A percentile compares a stretch with the other conserved stretches of the same genome.
phyloP scores from a whole-genome alignment of 2,329 filamentous ascomycete species.

The Penicillium fuscoglaucum region DNA sequence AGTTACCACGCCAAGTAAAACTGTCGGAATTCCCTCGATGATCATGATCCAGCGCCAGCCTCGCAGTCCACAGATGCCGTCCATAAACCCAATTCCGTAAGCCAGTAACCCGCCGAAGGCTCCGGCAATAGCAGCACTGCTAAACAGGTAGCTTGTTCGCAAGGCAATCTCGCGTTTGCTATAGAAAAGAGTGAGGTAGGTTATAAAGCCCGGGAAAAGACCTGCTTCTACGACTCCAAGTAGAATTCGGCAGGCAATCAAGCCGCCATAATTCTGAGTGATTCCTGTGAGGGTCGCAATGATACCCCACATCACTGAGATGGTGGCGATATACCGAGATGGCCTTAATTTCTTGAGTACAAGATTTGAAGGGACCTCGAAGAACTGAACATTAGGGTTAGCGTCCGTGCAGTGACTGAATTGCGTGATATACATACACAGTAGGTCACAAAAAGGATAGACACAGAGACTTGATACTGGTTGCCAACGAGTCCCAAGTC shows the following conservation, averaged over 20 bases:
- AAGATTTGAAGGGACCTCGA: slow-evolving; percentile 66
- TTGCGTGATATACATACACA: slow-evolving; percentile 40
- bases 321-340: slow-evolving; percentile 54
- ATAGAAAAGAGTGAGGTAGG: slow-evolving; percentile 75
- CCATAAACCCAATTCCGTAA: slow-evolving; percentile 72
- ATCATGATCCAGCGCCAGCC: slow-evolving; percentile 74
- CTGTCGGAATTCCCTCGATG: slow-evolving; percentile 57
- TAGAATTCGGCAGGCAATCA: slow-evolving; percentile 68
- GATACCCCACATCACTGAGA: slow-evolving; percentile 62
- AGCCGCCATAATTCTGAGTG: slow-evolving; percentile 62
- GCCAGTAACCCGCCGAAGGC: slow-evolving; percentile 72
- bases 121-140: slow-evolving; percentile 65
- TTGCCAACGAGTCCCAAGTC: slow-evolving; percentile 62
- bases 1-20: slow-evolving; percentile 57
- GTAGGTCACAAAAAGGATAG: slow-evolving; percentile 67
- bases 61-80: slow-evolving; percentile 61
- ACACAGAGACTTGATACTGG: slow-evolving; percentile 69
- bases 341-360: slow-evolving; percentile 64
- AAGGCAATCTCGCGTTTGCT: slow-evolving; percentile 70
- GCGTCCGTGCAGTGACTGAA: background rate
- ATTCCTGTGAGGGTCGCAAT: slow-evolving; percentile 60
- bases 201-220: slow-evolving; percentile 66
- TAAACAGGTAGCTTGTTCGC: slow-evolving; percentile 71
- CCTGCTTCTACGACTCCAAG: slow-evolving; percentile 70
- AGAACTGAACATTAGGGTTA: slow-evolving; percentile 34